These are phyloP conservation scores for Pterocarpus santalinus DNA, from an alignment of 306 rosid species.

Conservation along the genomic window DNA sequence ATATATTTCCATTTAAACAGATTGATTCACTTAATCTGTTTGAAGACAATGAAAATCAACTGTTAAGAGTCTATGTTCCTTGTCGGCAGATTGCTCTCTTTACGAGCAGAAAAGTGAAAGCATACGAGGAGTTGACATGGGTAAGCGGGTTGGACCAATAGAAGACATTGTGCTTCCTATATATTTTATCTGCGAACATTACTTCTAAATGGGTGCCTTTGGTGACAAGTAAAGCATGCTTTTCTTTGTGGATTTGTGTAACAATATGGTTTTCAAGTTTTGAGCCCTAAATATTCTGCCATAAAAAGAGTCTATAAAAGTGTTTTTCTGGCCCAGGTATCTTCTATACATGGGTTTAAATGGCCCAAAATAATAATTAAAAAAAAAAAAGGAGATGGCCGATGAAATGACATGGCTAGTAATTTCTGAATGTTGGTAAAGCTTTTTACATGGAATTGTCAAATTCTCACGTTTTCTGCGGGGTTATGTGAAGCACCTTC, in stretches of 20 bases:
- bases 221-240: background rate
- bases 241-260: background rate
- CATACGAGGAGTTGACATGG: slow-evolving; percentile 91
- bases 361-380: no score
- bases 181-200: slow-evolving; percentile 27
- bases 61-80: slow-evolving; percentile 32
- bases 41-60: slow-evolving; percentile 19
- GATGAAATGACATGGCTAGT: no score
- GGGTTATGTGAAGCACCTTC: background rate
- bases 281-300: no score
- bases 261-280: no score
- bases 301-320: no score
- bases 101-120: slow-evolving; percentile 72
- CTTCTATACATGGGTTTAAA: no score
- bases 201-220: slow-evolving; percentile 30
- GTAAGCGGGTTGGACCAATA: slow-evolving; percentile 57
- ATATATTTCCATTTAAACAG: background rate
- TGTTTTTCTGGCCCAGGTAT: no score
- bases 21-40: slow-evolving; percentile 12
- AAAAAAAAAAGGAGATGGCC: no score
- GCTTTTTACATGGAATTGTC: background rate
- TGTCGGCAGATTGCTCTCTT: slow-evolving; percentile 86
- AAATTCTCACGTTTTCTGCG: slow-evolving; percentile 6
- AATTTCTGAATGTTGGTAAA: background rate
- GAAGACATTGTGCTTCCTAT: slow-evolving; percentile 17